Percentiles rank a stretch among this genome's conserved stretches.
These are phyloP conservation scores for Haberlea rhodopensis DNA, from an alignment of 257 asterid genomes.

Conservation along the genomic window DNA sequence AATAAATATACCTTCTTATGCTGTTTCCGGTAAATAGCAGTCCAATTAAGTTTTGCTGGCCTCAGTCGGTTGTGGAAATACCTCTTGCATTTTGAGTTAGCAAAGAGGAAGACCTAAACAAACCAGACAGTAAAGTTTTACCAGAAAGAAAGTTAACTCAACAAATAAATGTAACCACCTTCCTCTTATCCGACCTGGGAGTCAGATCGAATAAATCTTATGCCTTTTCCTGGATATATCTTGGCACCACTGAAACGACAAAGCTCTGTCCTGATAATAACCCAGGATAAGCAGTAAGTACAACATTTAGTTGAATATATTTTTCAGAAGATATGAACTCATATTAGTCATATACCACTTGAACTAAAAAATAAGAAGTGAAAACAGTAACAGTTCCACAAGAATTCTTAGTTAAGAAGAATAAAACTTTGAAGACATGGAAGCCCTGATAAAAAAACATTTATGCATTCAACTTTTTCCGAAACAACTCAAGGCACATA, in stretches of 20 bases:
- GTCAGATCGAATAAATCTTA: conserved; percentile 63
- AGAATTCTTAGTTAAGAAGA: not conserved
- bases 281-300: not conserved
- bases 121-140: not conserved
- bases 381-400: not conserved
- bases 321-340: not conserved
- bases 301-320: not conserved
- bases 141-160: not conserved
- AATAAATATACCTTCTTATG: conserved; percentile 46
- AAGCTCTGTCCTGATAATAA: conserved; percentile 67
- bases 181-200: conserved; percentile 49
- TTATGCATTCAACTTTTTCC: not conserved
- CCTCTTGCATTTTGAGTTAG: conserved; percentile 61
- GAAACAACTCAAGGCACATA: not conserved
- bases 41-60: conserved; percentile 63
- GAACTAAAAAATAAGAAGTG: not conserved
- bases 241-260: conserved; percentile 79
- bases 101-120: conserved; percentile 50
- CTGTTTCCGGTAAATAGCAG: conserved; percentile 61
- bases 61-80: conserved; percentile 55
- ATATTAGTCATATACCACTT: too few relatives aligned
- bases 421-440: not conserved
- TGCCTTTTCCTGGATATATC: conserved; percentile 84
- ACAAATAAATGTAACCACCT: not conserved
- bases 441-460: too few relatives aligned